These are phyloP conservation scores for Kluyveromyces sp. DNA, from an alignment of 1,139 yeast genomes.

Conservation along the genomic window DNA sequence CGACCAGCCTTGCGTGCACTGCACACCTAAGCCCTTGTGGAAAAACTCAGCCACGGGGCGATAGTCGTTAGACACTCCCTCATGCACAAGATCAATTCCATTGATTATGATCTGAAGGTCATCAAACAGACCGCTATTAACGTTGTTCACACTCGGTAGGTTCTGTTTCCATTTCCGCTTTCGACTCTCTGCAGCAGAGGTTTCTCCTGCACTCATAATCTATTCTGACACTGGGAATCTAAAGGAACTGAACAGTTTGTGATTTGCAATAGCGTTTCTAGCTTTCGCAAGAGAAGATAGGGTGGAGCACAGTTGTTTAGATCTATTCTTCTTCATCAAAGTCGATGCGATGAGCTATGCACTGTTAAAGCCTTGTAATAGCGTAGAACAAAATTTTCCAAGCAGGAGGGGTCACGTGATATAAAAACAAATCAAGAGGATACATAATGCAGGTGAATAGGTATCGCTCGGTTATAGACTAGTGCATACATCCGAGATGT, in stretches of 20 bases:
- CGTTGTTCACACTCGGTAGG: conserved; percentile 14
- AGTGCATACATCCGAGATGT: too few species aligned
- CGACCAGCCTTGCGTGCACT: conserved; percentile 51
- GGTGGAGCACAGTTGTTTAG: too few species aligned
- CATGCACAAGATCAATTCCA: conserved; percentile 15
- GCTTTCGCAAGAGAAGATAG: too few species aligned
- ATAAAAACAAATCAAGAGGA: too few species aligned
- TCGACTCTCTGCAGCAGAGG: background rate
- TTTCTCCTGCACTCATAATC: background rate
- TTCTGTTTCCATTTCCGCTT: conserved; percentile 10
- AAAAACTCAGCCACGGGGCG: conserved; percentile 30
- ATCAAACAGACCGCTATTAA: conserved; percentile 28
- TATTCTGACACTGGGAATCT: background rate
- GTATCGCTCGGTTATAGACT: too few species aligned
- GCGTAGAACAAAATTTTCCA: conserved; percentile 3
- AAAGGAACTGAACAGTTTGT: background rate
- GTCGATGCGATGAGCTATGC: conserved; percentile 5
- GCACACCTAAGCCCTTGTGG: conserved; percentile 33
- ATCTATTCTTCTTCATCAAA: background rate
- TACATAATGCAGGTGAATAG: too few species aligned
- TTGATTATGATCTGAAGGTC: conserved; percentile 20
- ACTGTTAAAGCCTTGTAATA: background rate
- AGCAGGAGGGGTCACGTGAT: conserved; percentile 1
- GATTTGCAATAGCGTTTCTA: too few species aligned
- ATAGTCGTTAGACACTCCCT: conserved; percentile 22